phyloP scores from a whole-genome alignment of 2,329 filamentous ascomycete species.

The Cercospora zeae-maydis region DNA sequence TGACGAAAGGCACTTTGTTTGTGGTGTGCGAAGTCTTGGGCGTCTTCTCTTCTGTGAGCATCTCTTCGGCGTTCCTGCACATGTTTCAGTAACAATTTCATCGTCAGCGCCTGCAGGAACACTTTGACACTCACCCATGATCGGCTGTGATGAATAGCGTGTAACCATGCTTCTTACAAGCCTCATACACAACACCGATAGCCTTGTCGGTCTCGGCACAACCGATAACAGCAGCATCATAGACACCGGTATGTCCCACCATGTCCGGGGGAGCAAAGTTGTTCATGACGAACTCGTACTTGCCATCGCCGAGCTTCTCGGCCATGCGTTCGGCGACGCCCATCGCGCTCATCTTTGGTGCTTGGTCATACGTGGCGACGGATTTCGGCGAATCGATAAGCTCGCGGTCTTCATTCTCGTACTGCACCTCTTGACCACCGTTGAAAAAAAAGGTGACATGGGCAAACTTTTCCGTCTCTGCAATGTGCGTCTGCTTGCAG shows the following conservation, averaged over 20 bases:
- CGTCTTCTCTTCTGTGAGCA: slow-evolving; percentile 92
- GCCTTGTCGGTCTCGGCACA: slow-evolving; percentile 85
- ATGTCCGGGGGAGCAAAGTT: slow-evolving; percentile 99
- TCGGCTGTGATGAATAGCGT: slow-evolving; percentile 93
- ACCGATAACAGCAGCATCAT: slow-evolving; percentile 85
- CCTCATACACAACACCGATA: slow-evolving; percentile 87
- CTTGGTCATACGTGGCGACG: slow-evolving; percentile 89
- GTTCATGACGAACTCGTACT: slow-evolving; percentile 98
- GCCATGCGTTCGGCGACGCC: slow-evolving; percentile 83
- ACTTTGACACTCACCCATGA: slow-evolving; percentile 53
- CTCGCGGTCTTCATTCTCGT: slow-evolving; percentile 85
- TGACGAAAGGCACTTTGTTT: slow-evolving; percentile 96
- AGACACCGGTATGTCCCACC: slow-evolving; percentile 98
- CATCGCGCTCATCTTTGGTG: slow-evolving; percentile 93
- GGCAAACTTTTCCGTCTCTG: slow-evolving; percentile 98
- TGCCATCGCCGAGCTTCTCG: slow-evolving; percentile 78
- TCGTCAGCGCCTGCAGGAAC: no score
- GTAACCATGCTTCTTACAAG: slow-evolving; percentile 90
- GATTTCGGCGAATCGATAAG: slow-evolving; percentile 86
- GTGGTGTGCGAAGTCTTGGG: slow-evolving; percentile 98
- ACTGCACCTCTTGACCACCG: slow-evolving; percentile 94
- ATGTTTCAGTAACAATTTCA: slow-evolving; percentile 27
- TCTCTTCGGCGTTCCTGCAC: slow-evolving; percentile 86
- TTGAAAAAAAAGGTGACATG: slow-evolving; percentile 99
- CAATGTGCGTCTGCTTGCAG: slow-evolving; percentile 90